phyloP scores from a whole-genome alignment of 352 stramenopile genomes.

The Globisporangium cederbergense region DNA sequence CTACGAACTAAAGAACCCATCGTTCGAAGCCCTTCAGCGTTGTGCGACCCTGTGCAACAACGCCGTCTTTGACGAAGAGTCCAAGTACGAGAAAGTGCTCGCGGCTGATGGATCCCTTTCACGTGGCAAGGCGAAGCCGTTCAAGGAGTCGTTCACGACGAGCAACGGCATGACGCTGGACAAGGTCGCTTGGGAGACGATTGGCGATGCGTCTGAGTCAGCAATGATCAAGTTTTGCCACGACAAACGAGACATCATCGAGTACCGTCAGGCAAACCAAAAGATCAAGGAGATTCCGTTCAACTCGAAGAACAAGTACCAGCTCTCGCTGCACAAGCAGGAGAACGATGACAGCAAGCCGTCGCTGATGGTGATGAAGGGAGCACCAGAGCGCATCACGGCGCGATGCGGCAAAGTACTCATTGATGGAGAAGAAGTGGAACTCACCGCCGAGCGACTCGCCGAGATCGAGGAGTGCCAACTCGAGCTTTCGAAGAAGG shows the following conservation, averaged over 20 bases:
- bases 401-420: slow-evolving; percentile 64
- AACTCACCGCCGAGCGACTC: slow-evolving; percentile 92
- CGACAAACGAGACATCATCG: slow-evolving; percentile 28
- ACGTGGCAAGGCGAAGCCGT: slow-evolving; percentile 49
- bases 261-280: slow-evolving; percentile 21
- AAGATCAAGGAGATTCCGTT: slow-evolving; percentile 75
- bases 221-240: slow-evolving; percentile 34
- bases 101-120: slow-evolving; percentile 35
- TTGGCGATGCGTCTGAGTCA: slow-evolving; percentile 27
- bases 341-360: slow-evolving; percentile 18
- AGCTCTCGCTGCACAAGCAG: slow-evolving; percentile 75
- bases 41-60: slow-evolving; percentile 81
- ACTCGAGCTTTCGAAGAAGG: slow-evolving; percentile 58
- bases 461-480: slow-evolving; percentile 50
- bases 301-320: slow-evolving; percentile 87
- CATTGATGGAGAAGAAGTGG: slow-evolving; percentile 53
- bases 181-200: slow-evolving; percentile 44
- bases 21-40: slow-evolving; percentile 50
- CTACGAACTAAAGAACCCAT: slow-evolving; percentile 36
- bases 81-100: slow-evolving; percentile 70
- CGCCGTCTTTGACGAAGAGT: slow-evolving; percentile 74
- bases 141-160: slow-evolving; percentile 51
- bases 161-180: slow-evolving; percentile 39
- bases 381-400: slow-evolving; percentile 88
- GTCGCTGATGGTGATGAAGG: slow-evolving; percentile 70